A percentile compares a stretch with the other conserved stretches of the same genome.
These are phyloP conservation scores for Dissophora globulifera DNA, from an alignment of 192 early-diverging fungal species.

Conservation along the genomic window DNA sequence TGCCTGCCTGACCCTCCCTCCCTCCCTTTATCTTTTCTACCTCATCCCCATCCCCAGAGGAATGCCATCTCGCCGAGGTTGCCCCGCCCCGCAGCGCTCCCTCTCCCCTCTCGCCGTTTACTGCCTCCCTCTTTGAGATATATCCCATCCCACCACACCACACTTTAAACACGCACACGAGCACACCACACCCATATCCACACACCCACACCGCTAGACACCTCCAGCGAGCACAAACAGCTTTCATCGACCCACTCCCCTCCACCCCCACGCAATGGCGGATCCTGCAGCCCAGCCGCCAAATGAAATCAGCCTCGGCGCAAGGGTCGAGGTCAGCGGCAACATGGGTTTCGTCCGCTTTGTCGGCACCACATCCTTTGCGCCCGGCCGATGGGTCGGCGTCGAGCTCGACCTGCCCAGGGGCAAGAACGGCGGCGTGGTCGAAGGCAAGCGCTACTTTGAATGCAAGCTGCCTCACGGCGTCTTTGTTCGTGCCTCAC, in stretches of 20 bases:
- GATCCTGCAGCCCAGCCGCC: slow-evolving; percentile 26
- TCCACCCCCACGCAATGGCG: slow-evolving; percentile 12
- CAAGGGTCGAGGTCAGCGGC: slow-evolving; percentile 40
- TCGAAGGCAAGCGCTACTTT: slow-evolving; percentile 84
- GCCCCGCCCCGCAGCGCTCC: too few species aligned
- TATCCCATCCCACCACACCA: too few species aligned
- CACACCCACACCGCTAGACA: slow-evolving; percentile 4
- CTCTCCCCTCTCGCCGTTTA: too few species aligned
- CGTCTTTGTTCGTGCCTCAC: slow-evolving; percentile 79
- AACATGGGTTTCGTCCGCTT: slow-evolving; percentile 72
- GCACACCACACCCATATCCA: not conserved
- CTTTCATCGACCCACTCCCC: not conserved
- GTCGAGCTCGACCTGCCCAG: slow-evolving; percentile 80
- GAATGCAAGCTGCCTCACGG: slow-evolving; percentile 76
- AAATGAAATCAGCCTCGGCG: slow-evolving; percentile 25
- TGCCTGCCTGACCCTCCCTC: not conserved
- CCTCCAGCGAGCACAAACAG: too few species aligned
- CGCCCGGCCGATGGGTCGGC: slow-evolving; percentile 89
- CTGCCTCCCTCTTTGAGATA: too few species aligned
- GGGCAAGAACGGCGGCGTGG: slow-evolving; percentile 85
- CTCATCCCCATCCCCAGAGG: not conserved
- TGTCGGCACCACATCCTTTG: slow-evolving; percentile 84
- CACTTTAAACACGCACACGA: not conserved
- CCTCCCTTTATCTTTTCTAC: not conserved
- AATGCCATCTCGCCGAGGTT: not conserved